Evolutionary conservation across 768 basidiomycete genomes (phyloP), one percentile per base, ranked within the genome.

Genomic region (Calocybe gangraenosa): DNA sequence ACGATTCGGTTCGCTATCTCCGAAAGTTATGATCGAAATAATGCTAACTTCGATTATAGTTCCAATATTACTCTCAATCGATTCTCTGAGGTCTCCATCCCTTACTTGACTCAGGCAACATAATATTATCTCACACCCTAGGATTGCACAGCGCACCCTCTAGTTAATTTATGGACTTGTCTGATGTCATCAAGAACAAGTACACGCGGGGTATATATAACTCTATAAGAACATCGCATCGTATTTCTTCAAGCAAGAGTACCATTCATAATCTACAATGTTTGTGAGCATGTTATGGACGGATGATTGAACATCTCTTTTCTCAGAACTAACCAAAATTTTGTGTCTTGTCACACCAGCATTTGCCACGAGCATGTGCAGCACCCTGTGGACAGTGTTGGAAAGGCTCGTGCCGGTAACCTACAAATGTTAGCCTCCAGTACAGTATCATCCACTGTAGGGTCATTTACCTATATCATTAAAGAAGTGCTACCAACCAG

Each of bases 61-160:
- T 85, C 67, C 92, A 94, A 73, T 94, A 93, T 61, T 92, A 92
- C 63, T 92, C 90, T 19, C 91, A 94, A 62, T 92, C 87, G 42
- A 92, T 92, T 50, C 57, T 71, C 59, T 92, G 68, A 44, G n/a
- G 11, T 33, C 7, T 20, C 19, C 22, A 34, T 48, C 19, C 13
- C n/a, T 28, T 33, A 31, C 30, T 42, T 17, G n/a, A 33, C 32
- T 45, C 21, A 37, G 15, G 25, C 36, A 14, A 13, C 45, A 11
- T 3, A 17, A 30, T 21, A 14, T 7, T 17, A 28, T 18, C 18
- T 33, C 10, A 18, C 19, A 38, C 42, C 14, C 3, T 7, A 37
- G 15, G n/a, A 38, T 49, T 31, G 37, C 19, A 35, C 34, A 30
- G 20, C 22, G 8, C 30, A 8, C 30, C 30, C n/a, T n/a, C n/a